Percentiles rank a stretch among this genome's conserved stretches.
Evolutionary conservation across 768 basidiomycete genomes (phyloP).

Genomic region (Pisolithus orientalis): DNA sequence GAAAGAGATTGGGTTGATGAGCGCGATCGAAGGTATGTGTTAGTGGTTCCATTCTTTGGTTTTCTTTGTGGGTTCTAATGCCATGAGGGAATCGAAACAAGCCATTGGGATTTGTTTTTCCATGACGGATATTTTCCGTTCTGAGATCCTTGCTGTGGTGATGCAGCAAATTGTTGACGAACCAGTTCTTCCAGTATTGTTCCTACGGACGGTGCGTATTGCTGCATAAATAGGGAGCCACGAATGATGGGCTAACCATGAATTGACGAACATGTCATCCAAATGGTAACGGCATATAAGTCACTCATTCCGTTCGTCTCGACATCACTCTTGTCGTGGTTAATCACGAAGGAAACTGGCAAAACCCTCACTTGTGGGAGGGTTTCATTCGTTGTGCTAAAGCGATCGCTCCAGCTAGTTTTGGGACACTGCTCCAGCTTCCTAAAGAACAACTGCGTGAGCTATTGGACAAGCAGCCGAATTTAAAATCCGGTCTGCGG

Average conservation of each 20-base stretch:
- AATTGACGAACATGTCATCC: conserved; percentile 64
- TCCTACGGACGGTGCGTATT: conserved; percentile 79
- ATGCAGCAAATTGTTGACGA: conserved; percentile 98
- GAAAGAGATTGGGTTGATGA: conserved; percentile 88
- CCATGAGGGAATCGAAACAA: conserved; percentile 25
- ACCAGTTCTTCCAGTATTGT: conserved; percentile 83
- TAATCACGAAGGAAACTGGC: conserved; percentile 98
- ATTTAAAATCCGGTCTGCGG: conserved; percentile 79
- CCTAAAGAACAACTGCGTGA: conserved; percentile 94
- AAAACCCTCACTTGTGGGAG: conserved; percentile 89
- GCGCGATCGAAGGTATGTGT: conserved; percentile 84
- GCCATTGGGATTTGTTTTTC: conserved; percentile 97
- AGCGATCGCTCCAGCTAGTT: conserved; percentile 86
- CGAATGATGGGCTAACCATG: conserved; percentile 2
- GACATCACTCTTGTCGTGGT: conserved; percentile 86
- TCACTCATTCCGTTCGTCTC: conserved; percentile 91
- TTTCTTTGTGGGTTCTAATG: conserved; percentile 10
- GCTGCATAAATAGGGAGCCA: neutral
- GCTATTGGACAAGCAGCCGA: conserved; percentile 88
- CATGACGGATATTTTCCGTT: conserved; percentile 95
- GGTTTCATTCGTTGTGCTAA: conserved; percentile 95
- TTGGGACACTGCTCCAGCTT: conserved; percentile 85
- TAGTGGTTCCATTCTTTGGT: conserved; percentile 8
- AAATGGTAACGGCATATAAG: conserved; percentile 95
- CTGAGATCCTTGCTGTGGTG: conserved; percentile 93